Base-by-base conservation (phyloP, 768 basidiomycete species). In the Mycena capillaripes region DNA sequence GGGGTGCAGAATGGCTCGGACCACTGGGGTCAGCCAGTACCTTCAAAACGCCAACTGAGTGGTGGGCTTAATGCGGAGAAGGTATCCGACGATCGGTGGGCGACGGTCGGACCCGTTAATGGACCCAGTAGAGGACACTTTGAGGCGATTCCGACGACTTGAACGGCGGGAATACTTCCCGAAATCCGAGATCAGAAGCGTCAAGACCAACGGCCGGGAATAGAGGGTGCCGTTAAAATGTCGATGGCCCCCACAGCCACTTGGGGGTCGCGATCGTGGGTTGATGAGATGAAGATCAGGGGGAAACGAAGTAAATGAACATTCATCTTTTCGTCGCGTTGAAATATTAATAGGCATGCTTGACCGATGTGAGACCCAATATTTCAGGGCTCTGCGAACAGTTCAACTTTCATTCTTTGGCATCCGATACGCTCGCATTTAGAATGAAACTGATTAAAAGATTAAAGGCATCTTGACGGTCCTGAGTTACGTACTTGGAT, bases 51-150 rank as follows among this genome's bases (percentile, higher is more conserved):
- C 16, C 50, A 27, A 30, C 27, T 44, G 27, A 25, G 21, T 32
- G n/a, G 27, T 29, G 52, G 21, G 29, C 25, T 66, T 23, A 21
- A 44, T 3, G 21, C 10, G 30, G 3, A 53, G 59, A 69, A 61
- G 48, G 38, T 46, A 42, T 68, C 38, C 66, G 58, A 55, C 36
- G 9, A 14, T 56, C 60, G 61, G 44, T 29, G 55, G 55, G 66
- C 53, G 27, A 57, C 21, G 21, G 34, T 57, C 44, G 56, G 44
- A 16, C 12, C 25, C 23, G n/a, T 19, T 4, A 53, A 32, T 4
- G 36, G 21, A 7, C 23, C 25, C 32, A 19, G 21, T 25, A 7
- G 30, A 40, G 12, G 57, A 42, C 17, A 17, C 12, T 50, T 34
- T 53, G 29, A 7, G 40, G 14, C 17, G 50, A 4, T 40, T 61